Percentiles rank a stretch among this genome's conserved stretches.
These are phyloP conservation scores for Nothopassalora personata DNA, from an alignment of 2,329 filamentous ascomycete genomes.

Conservation along the genomic window DNA sequence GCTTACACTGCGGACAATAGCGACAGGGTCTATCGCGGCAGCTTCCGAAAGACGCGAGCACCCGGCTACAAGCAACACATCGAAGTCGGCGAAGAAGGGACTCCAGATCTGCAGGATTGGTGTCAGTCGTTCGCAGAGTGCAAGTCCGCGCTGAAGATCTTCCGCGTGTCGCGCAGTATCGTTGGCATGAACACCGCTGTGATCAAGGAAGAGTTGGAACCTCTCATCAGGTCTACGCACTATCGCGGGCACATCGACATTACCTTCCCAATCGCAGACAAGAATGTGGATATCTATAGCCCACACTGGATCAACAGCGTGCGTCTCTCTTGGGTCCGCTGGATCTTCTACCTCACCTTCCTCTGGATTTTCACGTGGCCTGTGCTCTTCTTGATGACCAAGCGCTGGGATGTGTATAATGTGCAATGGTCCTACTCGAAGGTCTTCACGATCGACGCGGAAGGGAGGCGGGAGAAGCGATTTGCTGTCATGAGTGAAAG, in stretches of 20 bases:
- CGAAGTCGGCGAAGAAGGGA: constrained; percentile 38
- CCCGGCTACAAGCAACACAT: constrained; percentile 43
- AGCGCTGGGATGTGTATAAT: constrained; percentile 61
- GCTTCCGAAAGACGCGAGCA: constrained; percentile 50
- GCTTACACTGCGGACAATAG: constrained; percentile 49
- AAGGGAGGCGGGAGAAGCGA: constrained; percentile 28
- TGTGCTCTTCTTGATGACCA: constrained; percentile 61
- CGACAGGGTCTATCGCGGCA: constrained; percentile 61
- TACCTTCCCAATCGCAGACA: constrained; percentile 54
- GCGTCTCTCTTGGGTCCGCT: constrained; percentile 61
- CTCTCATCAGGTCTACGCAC: constrained; percentile 58
- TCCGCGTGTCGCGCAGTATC: constrained; percentile 43
- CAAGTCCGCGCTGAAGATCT: constrained; percentile 51
- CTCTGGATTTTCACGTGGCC: constrained; percentile 69
- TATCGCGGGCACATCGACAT: constrained; percentile 61
- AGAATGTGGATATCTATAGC: constrained; percentile 59
- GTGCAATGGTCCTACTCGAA: constrained; percentile 57
- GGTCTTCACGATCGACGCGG: neutral
- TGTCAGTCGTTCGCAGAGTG: constrained; percentile 62
- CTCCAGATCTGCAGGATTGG: constrained; percentile 53
- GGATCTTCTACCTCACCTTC: constrained; percentile 62
- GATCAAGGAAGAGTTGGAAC: constrained; percentile 49
- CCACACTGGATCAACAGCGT: constrained; percentile 58
- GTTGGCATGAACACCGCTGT: constrained; percentile 56
- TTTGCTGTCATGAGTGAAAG: constrained; percentile 49